These are phyloP conservation scores for Clarireedia homoeocarpa DNA, from an alignment of 2,329 filamentous ascomycete genomes.

Conservation along the genomic window DNA sequence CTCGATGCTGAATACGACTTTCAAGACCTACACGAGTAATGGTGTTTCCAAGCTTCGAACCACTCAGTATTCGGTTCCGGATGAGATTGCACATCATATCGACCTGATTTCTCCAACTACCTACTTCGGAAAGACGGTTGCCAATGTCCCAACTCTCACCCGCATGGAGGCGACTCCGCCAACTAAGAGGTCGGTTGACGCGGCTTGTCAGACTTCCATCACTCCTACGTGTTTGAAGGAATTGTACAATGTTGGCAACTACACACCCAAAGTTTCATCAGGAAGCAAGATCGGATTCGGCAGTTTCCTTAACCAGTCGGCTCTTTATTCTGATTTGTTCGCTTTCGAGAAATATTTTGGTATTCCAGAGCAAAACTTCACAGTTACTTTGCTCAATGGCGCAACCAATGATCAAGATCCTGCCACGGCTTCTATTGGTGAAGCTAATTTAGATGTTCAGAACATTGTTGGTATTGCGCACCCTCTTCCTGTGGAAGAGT, in stretches of 20 bases:
- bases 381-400: slow-evolving; percentile 34
- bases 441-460: slow-evolving; percentile 40
- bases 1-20: slow-evolving; percentile 43
- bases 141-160: slow-evolving; percentile 4
- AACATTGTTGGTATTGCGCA: slow-evolving; percentile 45
- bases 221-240: slow-evolving; percentile 41
- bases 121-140: slow-evolving; percentile 21
- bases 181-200: slow-evolving; percentile 7
- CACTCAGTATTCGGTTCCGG: slow-evolving; percentile 22
- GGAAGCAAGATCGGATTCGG: slow-evolving; percentile 44
- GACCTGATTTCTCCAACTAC: slow-evolving; percentile 25
- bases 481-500: slow-evolving; percentile 46
- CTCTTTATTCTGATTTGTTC: slow-evolving; percentile 39
- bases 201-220: slow-evolving; percentile 29
- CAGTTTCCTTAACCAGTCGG: slow-evolving; percentile 44
- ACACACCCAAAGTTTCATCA: slow-evolving; percentile 35
- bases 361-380: slow-evolving; percentile 38
- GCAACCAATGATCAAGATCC: slow-evolving; percentile 34
- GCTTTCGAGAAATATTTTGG: slow-evolving; percentile 31
- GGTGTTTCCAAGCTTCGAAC: slow-evolving; percentile 33
- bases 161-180: neutral
- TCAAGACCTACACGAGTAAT: slow-evolving; percentile 42
- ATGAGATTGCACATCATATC: slow-evolving; percentile 17
- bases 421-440: slow-evolving; percentile 9
- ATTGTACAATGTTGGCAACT: slow-evolving; percentile 41